Evolutionary conservation across 495 filamentous ascomycete species (phyloP).

Genomic region (Eremomyces bilateralis): DNA sequence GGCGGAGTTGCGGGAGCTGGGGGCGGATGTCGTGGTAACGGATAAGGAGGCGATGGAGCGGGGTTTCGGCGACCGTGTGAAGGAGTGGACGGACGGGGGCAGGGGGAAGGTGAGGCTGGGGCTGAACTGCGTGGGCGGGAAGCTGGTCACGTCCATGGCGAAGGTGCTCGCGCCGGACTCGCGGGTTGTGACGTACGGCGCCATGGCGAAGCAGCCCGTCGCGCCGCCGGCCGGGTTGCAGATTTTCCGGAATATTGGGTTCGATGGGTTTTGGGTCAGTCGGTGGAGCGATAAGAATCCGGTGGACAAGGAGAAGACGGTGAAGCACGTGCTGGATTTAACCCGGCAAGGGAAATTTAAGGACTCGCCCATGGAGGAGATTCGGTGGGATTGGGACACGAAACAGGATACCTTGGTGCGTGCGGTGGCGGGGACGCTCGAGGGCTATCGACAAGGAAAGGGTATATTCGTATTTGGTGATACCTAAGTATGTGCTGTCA

Average conservation of each 20-base stretch:
- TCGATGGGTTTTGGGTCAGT: slow-evolving; percentile 88
- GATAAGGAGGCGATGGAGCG: slow-evolving; percentile 52
- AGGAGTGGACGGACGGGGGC: slow-evolving; percentile 46
- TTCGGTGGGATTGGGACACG: slow-evolving; percentile 63
- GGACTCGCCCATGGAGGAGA: slow-evolving; percentile 57
- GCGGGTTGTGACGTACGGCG: slow-evolving; percentile 81
- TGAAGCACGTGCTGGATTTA: slow-evolving; percentile 59
- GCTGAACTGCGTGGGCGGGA: slow-evolving; percentile 90
- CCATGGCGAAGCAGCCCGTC: slow-evolving; percentile 74
- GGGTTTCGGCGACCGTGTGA: slow-evolving; percentile 38
- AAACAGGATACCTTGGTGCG: slow-evolving; percentile 26
- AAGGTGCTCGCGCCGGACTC: slow-evolving; percentile 39
- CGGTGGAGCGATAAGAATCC: slow-evolving; percentile 64
- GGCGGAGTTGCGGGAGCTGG: slow-evolving; percentile 43
- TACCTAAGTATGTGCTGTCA: too few relatives aligned
- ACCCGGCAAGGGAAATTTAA: slow-evolving; percentile 55
- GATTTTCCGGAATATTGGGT: slow-evolving; percentile 76
- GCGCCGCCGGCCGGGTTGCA: slow-evolving; percentile 52
- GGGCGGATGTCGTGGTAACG: slow-evolving; percentile 62
- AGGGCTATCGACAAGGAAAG: slow-evolving; percentile 39
- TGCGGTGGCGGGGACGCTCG: slow-evolving; percentile 12
- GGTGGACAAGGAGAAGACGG: slow-evolving; percentile 49
- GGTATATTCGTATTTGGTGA: slow-evolving; percentile 65
- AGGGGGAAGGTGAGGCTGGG: slow-evolving; percentile 49
- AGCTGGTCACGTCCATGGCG: slow-evolving; percentile 49